These are phyloP conservation scores for Mimosa bimucronata DNA, from an alignment of 306 rosid genomes.

Conservation along the genomic window DNA sequence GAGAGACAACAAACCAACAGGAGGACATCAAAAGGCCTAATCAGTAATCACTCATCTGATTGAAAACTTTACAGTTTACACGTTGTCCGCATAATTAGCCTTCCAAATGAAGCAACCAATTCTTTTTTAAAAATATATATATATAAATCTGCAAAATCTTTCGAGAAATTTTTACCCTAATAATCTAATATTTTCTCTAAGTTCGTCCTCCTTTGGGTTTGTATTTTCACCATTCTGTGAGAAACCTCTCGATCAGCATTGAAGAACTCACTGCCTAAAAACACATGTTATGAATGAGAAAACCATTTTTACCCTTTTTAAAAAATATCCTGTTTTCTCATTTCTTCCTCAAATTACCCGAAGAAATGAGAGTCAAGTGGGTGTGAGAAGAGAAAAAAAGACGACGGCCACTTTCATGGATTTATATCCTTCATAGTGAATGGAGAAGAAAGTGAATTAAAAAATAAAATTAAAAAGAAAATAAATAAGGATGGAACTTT, in stretches of 20 bases:
- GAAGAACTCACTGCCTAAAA: background rate
- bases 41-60: slow-evolving; percentile 2
- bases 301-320: background rate
- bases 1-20: background rate
- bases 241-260: slow-evolving; percentile 7
- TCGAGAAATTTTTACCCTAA: background rate
- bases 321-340: background rate
- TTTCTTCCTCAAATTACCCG: slow-evolving; percentile 21
- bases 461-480: background rate
- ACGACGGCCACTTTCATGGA: background rate
- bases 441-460: background rate
- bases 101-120: slow-evolving; percentile 31
- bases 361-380: slow-evolving; percentile 26
- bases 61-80: slow-evolving; percentile 23
- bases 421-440: background rate
- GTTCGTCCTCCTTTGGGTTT: background rate
- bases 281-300: background rate
- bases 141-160: background rate
- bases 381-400: background rate
- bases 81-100: slow-evolving; percentile 8
- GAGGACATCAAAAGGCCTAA: background rate
- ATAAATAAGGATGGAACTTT: background rate
- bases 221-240: background rate
- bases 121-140: background rate
- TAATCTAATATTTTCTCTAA: background rate